Evolutionary conservation across 257 asterid species (phyloP).

Genomic region (Gentiana macrophylla): DNA sequence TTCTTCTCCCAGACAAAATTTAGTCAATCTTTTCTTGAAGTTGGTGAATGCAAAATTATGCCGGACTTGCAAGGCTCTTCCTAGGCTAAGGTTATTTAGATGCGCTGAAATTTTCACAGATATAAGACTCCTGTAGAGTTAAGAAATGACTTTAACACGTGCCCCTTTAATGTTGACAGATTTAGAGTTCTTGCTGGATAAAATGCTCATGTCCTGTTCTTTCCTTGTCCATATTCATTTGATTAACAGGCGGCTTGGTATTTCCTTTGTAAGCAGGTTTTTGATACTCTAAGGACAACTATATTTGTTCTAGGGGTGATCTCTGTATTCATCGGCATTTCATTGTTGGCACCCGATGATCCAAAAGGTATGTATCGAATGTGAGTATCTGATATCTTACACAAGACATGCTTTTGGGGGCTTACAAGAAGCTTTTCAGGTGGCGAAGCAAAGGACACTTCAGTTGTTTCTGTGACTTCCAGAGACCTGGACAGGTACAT

Average conservation of each 20-base stretch:
- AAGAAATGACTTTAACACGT: too few species aligned
- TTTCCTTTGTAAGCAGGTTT: constrained; percentile 47
- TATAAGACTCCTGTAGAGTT: too few species aligned
- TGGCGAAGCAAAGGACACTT: constrained; percentile 54
- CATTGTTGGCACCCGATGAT: constrained; percentile 94
- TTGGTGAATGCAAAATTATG: too few species aligned
- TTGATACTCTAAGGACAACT: constrained; percentile 76
- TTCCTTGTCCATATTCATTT: too few species aligned
- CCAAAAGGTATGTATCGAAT: constrained; percentile 50
- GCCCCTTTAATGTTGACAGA: too few species aligned
- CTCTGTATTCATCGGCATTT: constrained; percentile 90
- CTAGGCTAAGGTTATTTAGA: too few species aligned
- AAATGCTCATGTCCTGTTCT: too few species aligned
- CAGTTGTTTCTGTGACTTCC: constrained; percentile 40
- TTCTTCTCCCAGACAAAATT: neutral
- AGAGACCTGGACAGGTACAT: constrained; percentile 63
- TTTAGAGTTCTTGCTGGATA: too few species aligned
- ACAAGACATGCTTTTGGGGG: neutral
- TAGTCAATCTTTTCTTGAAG: too few species aligned
- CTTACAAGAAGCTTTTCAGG: constrained; percentile 32
- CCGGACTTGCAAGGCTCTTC: too few species aligned
- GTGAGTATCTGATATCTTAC: neutral
- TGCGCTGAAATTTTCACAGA: too few species aligned
- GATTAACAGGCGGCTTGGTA: neutral
- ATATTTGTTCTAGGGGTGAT: constrained; percentile 88